Conservation (phyloP, 2,329 filamentous ascomycete genomes). For the Aspergillus sp. region DNA sequence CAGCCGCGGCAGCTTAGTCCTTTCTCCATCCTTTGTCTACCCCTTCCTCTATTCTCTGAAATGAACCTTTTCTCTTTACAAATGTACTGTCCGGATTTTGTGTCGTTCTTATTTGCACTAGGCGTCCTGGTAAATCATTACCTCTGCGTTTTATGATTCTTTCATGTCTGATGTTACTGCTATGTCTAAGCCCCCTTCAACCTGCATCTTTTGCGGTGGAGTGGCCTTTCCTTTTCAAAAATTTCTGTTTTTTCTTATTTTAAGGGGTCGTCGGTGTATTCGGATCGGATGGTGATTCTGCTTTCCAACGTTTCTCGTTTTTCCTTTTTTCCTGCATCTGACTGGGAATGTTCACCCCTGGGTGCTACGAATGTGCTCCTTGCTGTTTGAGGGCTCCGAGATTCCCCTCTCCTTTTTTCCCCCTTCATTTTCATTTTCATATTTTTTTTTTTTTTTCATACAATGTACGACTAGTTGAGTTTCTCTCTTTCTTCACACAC, state of each 20-base stretch:
- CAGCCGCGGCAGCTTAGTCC: slow-evolving; percentile 9
- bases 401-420: slow-evolving; percentile 10
- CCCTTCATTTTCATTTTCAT: too few species aligned
- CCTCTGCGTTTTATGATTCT: slow-evolving; percentile 18
- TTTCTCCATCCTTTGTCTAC: neutral
- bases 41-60: neutral
- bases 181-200: slow-evolving; percentile 11
- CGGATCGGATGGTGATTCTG: neutral
- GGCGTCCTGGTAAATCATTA: neutral
- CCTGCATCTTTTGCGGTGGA: slow-evolving; percentile 7
- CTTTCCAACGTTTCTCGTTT: neutral
- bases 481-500: slow-evolving; percentile 1
- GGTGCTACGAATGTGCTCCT: neutral
- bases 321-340: slow-evolving; percentile 11
- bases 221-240: neutral
- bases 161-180: slow-evolving; percentile 16
- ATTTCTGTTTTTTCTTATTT: neutral
- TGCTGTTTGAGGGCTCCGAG: neutral
- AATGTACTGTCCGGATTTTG: neutral
- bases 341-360: neutral
- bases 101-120: slow-evolving; percentile 3
- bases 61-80: neutral
- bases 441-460: slow-evolving; percentile 13
- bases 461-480: slow-evolving; percentile 7
- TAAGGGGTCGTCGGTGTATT: neutral